A percentile compares a stretch with the other conserved stretches of the same genome.
Evolutionary conservation across 2,329 filamentous ascomycete species (phyloP).

Genomic region (Fusarium sp.): DNA sequence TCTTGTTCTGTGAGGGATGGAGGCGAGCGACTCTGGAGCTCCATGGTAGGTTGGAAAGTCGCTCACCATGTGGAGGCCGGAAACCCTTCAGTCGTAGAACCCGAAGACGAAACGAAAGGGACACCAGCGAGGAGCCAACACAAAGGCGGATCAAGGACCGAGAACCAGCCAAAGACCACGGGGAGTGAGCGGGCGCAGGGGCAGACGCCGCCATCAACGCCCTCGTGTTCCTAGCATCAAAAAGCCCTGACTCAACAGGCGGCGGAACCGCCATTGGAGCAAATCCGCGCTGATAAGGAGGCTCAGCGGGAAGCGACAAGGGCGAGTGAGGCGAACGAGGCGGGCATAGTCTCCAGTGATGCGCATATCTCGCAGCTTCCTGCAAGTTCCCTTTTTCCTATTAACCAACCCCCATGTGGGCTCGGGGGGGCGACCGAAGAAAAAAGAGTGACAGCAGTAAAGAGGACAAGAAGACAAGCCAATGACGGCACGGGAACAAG

Average conservation of each 20-base stretch:
- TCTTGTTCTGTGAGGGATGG: neutral
- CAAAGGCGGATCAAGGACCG: neutral
- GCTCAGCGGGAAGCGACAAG: slow-evolving; percentile 16
- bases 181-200: slow-evolving; percentile 27
- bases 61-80: slow-evolving; percentile 17
- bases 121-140: slow-evolving; percentile 7
- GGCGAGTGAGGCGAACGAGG: slow-evolving; percentile 28
- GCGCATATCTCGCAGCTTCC: slow-evolving; percentile 21
- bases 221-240: slow-evolving; percentile 6
- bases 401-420: neutral
- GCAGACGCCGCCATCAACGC: slow-evolving; percentile 23
- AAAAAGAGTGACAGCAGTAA: neutral
- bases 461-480: slow-evolving; percentile 22
- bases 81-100: slow-evolving; percentile 17
- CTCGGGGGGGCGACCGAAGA: neutral
- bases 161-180: neutral
- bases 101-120: slow-evolving; percentile 16
- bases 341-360: slow-evolving; percentile 10
- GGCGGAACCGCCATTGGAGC: slow-evolving; percentile 20
- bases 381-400: slow-evolving; percentile 13
- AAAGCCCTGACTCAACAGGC: slow-evolving; percentile 20
- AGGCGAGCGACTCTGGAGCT: slow-evolving; percentile 5
- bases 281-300: slow-evolving; percentile 25
- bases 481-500: slow-evolving; percentile 23
- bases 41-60: slow-evolving; percentile 12